phyloP scores from a whole-genome alignment of 2,329 filamentous ascomycete genomes.

The Ascochyta fabae region DNA sequence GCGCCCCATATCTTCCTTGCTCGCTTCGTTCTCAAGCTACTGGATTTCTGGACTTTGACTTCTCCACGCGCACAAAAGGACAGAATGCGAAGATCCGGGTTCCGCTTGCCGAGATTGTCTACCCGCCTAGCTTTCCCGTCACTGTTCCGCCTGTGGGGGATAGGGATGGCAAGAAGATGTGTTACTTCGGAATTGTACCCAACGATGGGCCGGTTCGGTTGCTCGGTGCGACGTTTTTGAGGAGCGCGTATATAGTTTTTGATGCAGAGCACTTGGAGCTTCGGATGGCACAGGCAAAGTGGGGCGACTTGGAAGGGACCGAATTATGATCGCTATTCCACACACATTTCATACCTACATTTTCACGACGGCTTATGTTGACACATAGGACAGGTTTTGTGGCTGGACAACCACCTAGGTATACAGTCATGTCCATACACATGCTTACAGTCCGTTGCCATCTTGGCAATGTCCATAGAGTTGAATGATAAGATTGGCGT shows the following conservation, averaged over 20 bases:
- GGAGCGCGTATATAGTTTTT: conserved; percentile 22
- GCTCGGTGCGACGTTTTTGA: conserved; percentile 17
- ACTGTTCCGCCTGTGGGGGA: conserved; percentile 14
- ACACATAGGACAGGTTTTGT: no score
- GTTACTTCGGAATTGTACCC: conserved; percentile 43
- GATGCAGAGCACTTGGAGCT: conserved; percentile 15
- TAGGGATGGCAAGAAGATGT: conserved; percentile 16
- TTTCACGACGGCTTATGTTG: no score
- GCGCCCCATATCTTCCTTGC: conserved; percentile 19
- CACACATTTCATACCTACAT: no score
- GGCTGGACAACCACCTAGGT: no score
- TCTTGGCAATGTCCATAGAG: no score
- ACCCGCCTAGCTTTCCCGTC: conserved; percentile 18
- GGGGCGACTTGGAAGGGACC: not conserved
- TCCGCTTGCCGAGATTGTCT: conserved; percentile 21
- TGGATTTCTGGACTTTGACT: not conserved
- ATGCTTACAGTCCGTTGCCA: no score
- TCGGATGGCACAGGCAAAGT: conserved; percentile 14
- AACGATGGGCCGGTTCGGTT: conserved; percentile 13
- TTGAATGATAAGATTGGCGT: no score
- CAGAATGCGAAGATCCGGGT: conserved; percentile 3
- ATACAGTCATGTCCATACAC: no score
- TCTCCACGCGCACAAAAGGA: not conserved
- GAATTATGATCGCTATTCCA: not conserved
- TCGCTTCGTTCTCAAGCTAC: conserved; percentile 6